Conservation (phyloP, 352 stramenopile genomes). For the Plasmopara muralis region DNA sequence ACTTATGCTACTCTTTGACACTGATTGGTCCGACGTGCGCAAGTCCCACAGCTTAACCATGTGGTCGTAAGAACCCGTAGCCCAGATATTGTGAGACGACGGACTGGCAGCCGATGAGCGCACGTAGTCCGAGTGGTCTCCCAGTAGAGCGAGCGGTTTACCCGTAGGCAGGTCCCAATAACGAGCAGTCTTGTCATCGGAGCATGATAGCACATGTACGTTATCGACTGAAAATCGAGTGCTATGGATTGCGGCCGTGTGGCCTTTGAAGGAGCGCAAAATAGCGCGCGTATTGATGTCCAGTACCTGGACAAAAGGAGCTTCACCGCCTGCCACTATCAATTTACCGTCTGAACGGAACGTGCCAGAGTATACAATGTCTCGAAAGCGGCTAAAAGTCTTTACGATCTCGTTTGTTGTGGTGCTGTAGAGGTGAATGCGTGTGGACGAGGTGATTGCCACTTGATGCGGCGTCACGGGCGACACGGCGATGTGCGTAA, state of each 20-base stretch:
- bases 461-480: conserved; percentile 72
- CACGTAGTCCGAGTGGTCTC: conserved; percentile 87
- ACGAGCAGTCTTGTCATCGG: conserved; percentile 85
- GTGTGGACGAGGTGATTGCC: conserved; percentile 82
- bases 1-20: conserved; percentile 46
- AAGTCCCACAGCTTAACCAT: conserved; percentile 91
- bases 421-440: conserved; percentile 83
- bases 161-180: conserved; percentile 87
- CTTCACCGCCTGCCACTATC: conserved; percentile 75
- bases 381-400: conserved; percentile 85
- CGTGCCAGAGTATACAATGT: conserved; percentile 80
- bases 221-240: conserved; percentile 80
- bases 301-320: conserved; percentile 75
- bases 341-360: conserved; percentile 87
- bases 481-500: conserved; percentile 83
- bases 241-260: conserved; percentile 68
- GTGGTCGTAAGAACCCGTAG: conserved; percentile 89
- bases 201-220: conserved; percentile 84
- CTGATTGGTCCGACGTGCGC: conserved; percentile 58
- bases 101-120: conserved; percentile 64
- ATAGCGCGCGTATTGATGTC: conserved; percentile 80
- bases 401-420: conserved; percentile 78
- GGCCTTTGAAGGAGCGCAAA: conserved; percentile 82
- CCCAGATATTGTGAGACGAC: conserved; percentile 74
- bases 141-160: conserved; percentile 63